Base-by-base conservation (phyloP, 2,329 filamentous ascomycete genomes). In the Didymellaceae sp. region DNA sequence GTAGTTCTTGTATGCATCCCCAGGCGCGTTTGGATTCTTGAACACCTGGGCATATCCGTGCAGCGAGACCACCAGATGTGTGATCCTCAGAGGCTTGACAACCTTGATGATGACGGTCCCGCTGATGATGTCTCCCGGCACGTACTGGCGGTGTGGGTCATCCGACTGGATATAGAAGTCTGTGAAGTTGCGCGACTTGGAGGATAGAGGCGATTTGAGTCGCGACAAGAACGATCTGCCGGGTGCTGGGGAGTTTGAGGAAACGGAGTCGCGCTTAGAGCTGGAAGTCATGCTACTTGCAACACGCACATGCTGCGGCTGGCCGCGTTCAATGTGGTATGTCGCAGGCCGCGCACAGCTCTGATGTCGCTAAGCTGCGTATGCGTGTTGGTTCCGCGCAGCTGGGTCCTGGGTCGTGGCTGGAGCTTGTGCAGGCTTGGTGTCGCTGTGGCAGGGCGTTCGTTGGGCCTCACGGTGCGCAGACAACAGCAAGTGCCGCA, bases 21-120 rank as follows among this genome's bases (percentile, higher is more conserved):
- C 80, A 38, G 80, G 80, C 28, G 84, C 81, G 60, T 85, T 87
- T 25, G 83, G 79, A 53, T 83, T 85, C 74, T 89, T 91, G 76
- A 86, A 90, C 37, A 92, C 88, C 66, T 89, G 86, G 47, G 90
- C 88, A 70, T 86, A 91, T 54, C 90, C 90, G 70, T 91, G 88
- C 45, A 94, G 77, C 53, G 86, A 84, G 55, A 93, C 87, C 9
- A 88, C 89, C 39, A 94, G 79, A 75, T 94, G 90, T 6, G 90
- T 93, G 63, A 94, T 84, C 61, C 88, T 82, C 55, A 91, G 75
- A 14, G 89, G 86, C 72, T 91, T 91, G 62, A 88, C 77, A 26
- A 91, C 82, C 48, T 85, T 87, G 62, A 93, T 77, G 54, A 90
- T 80, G 38, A 93, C 88, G 57, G 83, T 83, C 45, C 90, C 90